These are phyloP conservation scores for Hericium rajendrae DNA, from an alignment of 768 basidiomycete genomes.

Conservation along the genomic window DNA sequence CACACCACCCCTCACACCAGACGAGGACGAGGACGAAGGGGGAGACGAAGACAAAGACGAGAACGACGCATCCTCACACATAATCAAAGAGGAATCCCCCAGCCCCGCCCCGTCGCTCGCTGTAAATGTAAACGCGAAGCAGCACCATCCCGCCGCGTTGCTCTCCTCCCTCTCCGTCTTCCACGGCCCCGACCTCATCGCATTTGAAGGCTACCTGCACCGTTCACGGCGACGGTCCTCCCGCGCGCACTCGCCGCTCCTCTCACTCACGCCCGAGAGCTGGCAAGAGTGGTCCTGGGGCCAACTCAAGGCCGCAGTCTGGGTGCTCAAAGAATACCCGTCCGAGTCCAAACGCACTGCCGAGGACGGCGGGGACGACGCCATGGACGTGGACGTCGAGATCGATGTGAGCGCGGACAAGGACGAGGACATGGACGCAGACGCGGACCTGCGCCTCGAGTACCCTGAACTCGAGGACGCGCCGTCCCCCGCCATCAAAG, in stretches of 20 bases:
- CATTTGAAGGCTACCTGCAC: conserved; percentile 13
- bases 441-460: no score
- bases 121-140: not conserved
- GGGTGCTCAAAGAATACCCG: conserved; percentile 7
- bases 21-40: conserved; percentile 2
- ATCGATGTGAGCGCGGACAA: not conserved
- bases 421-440: not conserved
- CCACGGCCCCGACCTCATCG: conserved; percentile 9
- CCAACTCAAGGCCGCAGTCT: conserved; percentile 12
- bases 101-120: not conserved
- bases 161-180: conserved; percentile 12
- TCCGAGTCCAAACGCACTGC: not conserved
- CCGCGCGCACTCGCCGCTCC: conserved; percentile 9
- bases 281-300: conserved; percentile 16
- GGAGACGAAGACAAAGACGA: conserved; percentile 1
- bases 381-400: not conserved
- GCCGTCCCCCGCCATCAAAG: no score
- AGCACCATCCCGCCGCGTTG: conserved; percentile 1
- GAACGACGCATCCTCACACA: conserved; percentile 1
- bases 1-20: conserved; percentile 7
- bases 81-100: not conserved
- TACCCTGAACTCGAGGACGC: no score
- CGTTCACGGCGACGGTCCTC: conserved; percentile 14
- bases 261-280: conserved; percentile 6
- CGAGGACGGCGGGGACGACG: not conserved